Base-by-base conservation (phyloP, 2,329 filamentous ascomycete species). In the Colletotrichum phormii region DNA sequence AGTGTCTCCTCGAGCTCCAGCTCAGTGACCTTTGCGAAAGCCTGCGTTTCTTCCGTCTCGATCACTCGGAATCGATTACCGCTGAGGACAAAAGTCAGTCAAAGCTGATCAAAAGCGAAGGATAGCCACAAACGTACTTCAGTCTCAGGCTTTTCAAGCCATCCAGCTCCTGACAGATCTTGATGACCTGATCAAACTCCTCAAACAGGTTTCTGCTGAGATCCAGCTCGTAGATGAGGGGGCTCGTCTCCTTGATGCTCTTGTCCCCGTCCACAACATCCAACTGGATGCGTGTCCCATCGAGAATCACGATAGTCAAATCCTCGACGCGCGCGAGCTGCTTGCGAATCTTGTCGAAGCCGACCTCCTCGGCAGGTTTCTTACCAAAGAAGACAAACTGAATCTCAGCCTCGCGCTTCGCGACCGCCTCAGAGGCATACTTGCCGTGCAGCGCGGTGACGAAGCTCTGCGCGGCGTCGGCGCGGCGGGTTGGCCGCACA, bases 271-370 rank as follows among this genome's bases (percentile, higher is more conserved):
- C 70, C 11, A 75, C 81, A 22, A 82, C 79, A 2, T 79, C 81
- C 37, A 76, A 79, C 11, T 79, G 82, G 74, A 98, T 88, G 63
- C 90, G 86, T 79, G 94, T 83, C 15, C 93, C 92, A 82, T 98
- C 95, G 8, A 99, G 86, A 51, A 98, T 90, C 62, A 97, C 91
- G 67, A 95, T 91, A 76, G 89, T 92, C 72, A 98, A 87, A 77
- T 97, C 94, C 67, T 92, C 86, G 37, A 98, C 86, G 79, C 93
- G 87, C 76, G 95, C 93, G 78, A 97, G 91, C 82, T 95, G 91
- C 76, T 89, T 89, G 55, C 93, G 90, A 76, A 98, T 94, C 86
- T 98, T 98, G 77, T 97, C 95, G 77, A 98, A 98, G 35, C 97
- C 97, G 42, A 98, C 90, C 83, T 98, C 96, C 83, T 98, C 93